A percentile compares a stretch with the other conserved stretches of the same genome.
Evolutionary conservation across 345 rosid species (phyloP).

Genomic region (Adansonia digitata): DNA sequence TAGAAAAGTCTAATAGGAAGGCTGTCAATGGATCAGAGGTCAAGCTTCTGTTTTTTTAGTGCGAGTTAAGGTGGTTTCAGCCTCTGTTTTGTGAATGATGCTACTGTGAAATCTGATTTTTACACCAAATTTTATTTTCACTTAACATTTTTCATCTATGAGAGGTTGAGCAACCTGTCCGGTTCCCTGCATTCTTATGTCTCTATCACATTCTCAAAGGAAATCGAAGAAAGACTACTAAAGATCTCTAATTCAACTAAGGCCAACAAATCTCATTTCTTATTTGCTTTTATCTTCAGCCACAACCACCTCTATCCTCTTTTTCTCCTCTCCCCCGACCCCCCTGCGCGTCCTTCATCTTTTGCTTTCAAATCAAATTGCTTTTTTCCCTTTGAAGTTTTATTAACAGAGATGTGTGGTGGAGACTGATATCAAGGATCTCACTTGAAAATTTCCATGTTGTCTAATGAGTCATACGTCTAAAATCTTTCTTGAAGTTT

Average conservation of each 20-base stretch:
- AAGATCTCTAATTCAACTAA: neutral
- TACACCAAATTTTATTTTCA: neutral
- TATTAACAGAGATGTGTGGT: neutral
- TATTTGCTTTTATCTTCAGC: neutral
- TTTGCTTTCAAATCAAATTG: neutral
- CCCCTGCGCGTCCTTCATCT: neutral
- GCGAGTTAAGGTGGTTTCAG: conserved; percentile 67
- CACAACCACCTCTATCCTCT: neutral
- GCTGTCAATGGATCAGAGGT: conserved; percentile 52
- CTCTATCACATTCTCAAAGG: neutral
- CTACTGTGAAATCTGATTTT: neutral
- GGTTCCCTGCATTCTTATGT: neutral
- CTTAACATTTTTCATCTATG: neutral
- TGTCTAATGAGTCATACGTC: neutral
- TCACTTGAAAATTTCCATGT: neutral
- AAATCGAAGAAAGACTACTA: neutral
- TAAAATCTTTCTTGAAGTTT: neutral
- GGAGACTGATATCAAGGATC: neutral
- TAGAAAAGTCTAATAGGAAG: conserved; percentile 68
- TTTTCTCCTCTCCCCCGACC: neutral
- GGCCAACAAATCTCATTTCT: neutral
- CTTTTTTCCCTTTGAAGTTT: neutral
- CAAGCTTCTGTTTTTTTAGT: conserved; percentile 63
- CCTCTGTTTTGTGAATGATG: neutral
- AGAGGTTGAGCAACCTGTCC: neutral